Conservation (phyloP, 1,284 basidiomycete genomes). For the Malassezia cuniculi region DNA sequence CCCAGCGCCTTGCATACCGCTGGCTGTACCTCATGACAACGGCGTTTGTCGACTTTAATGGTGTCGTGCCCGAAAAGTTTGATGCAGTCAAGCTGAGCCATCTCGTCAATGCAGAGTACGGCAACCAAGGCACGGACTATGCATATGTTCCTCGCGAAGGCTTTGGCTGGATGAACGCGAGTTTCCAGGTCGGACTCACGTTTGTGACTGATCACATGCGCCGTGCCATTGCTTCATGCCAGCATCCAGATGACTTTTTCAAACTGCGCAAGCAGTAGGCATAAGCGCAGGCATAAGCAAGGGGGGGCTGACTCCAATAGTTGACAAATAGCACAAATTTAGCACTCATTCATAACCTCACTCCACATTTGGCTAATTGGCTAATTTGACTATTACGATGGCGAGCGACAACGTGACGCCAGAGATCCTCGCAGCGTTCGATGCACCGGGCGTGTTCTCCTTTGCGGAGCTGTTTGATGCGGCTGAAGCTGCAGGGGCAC, state of each 20-base stretch:
- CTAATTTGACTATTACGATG: too few relatives aligned
- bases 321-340: too few relatives aligned
- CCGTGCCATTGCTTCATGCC: constrained; percentile 80
- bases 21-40: constrained; percentile 73
- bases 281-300: too few relatives aligned
- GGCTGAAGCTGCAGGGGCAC: too few relatives aligned
- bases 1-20: constrained; percentile 80
- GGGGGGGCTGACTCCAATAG: too few relatives aligned
- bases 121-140: constrained; percentile 95
- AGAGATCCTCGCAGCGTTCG: too few relatives aligned
- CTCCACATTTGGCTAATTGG: too few relatives aligned
- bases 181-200: constrained; percentile 69
- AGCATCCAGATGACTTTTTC: constrained; percentile 80
- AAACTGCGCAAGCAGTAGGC: too few relatives aligned
- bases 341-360: too few relatives aligned
- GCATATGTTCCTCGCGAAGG: constrained; percentile 76
- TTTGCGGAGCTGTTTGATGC: constrained; percentile 5
- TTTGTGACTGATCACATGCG: constrained; percentile 87
- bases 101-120: constrained; percentile 93
- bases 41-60: constrained; percentile 65
- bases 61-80: constrained; percentile 94
- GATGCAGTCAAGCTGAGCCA: constrained; percentile 90
- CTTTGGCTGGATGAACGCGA: constrained; percentile 64
- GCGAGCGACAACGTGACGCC: too few relatives aligned
- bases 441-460: neutral